Percentiles rank a stretch among this genome's conserved stretches.
These are phyloP conservation scores for Magnolia sinica DNA, from an alignment of 164 flowering plant species.

Conservation along the genomic window DNA sequence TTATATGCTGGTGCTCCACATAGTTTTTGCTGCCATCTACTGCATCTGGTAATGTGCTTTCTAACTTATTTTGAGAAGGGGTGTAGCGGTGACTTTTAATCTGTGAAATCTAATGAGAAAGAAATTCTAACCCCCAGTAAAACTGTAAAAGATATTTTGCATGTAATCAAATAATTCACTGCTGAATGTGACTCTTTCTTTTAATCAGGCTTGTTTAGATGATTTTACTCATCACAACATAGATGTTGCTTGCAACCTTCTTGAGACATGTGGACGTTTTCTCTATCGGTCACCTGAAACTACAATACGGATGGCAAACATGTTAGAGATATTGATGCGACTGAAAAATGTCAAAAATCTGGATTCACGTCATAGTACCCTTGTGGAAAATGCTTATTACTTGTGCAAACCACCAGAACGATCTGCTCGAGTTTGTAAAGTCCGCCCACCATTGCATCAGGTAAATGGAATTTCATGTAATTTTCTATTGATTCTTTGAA, in stretches of 20 bases:
- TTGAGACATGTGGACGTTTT: constrained; percentile 98
- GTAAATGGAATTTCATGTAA: constrained; percentile 26
- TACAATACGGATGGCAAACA: constrained; percentile 82
- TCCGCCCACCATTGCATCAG: constrained; percentile 96
- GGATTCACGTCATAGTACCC: constrained; percentile 97
- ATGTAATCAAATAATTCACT: neutral
- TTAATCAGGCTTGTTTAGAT: constrained; percentile 89
- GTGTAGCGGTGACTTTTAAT: too few species aligned
- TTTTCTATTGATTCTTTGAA: too few species aligned
- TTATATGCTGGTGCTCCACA: too few species aligned
- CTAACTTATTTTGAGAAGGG: too few species aligned
- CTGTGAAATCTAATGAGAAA: too few species aligned
- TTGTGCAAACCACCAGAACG: constrained; percentile 98
- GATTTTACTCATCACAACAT: constrained; percentile 98
- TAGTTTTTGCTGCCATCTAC: too few species aligned
- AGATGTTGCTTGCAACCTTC: constrained; percentile 99
- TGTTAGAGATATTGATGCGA: constrained; percentile 98
- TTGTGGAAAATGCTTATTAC: constrained; percentile 98
- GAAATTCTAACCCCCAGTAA: too few species aligned
- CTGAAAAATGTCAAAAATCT: constrained; percentile 95
- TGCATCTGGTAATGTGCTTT: too few species aligned
- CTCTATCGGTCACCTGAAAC: constrained; percentile 98
- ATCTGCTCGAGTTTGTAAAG: constrained; percentile 87
- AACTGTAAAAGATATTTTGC: neutral
- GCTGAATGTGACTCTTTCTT: neutral